phyloP scores from a whole-genome alignment of 2,329 filamentous ascomycete species.

The Cercospora beticola region DNA sequence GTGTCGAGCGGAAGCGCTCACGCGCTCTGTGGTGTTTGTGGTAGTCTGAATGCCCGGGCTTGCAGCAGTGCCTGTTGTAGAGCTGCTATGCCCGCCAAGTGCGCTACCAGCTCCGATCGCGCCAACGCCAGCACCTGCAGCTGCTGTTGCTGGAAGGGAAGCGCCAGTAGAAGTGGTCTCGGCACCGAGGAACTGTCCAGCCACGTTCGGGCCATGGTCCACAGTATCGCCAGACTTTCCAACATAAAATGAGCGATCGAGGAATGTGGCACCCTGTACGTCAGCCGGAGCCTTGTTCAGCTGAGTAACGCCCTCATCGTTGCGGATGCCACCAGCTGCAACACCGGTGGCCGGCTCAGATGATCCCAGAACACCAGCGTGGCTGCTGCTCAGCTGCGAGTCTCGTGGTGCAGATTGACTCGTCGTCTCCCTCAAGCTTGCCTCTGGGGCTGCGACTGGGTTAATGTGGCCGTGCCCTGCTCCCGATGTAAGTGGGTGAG shows the following conservation, averaged over 20 bases:
- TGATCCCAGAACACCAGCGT: conserved; percentile 3
- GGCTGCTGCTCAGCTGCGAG: neutral
- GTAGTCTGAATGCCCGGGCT: neutral
- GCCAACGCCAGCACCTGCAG: neutral
- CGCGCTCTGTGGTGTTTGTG: neutral
- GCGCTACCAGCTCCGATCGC: neutral
- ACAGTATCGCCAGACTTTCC: conserved; percentile 10
- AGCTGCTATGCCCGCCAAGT: neutral
- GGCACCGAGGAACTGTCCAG: conserved; percentile 35
- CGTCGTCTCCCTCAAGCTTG: conserved; percentile 2
- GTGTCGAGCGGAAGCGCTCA: conserved; percentile 25
- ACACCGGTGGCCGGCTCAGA: conserved; percentile 5
- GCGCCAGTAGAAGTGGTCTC: conserved; percentile 8
- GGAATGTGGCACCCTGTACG: conserved; percentile 31
- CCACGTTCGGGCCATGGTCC: conserved; percentile 33
- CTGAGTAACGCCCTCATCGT: conserved; percentile 12
- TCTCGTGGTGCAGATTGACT: conserved; percentile 11
- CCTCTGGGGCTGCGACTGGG: conserved; percentile 21
- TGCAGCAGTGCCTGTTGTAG: neutral
- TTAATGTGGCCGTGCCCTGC: conserved; percentile 19
- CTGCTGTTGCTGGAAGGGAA: neutral
- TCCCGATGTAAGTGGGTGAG: neutral
- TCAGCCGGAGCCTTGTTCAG: conserved; percentile 23
- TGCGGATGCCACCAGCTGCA: conserved; percentile 14
- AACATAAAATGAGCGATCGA: conserved; percentile 29